Evolutionary conservation across 148 eudicot genomes (phyloP), one percentile per base, ranked within the genome.

Genomic region (Fagopyrum homotropicum): DNA sequence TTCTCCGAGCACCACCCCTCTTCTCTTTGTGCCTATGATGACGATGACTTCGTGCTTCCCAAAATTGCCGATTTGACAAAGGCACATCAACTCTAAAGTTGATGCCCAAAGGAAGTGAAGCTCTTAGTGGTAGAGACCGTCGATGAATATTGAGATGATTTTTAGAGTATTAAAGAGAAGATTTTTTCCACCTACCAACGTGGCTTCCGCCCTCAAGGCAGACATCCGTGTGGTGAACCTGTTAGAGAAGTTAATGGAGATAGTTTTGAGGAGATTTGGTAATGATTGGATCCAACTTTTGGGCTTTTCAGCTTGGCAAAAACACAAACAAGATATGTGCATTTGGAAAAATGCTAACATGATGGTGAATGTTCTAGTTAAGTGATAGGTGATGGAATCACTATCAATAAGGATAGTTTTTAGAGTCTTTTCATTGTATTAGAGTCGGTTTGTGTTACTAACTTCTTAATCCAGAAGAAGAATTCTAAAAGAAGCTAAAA

Each of bases 271-370:
- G 71, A 86, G 96, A 76, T 94, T 94, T 74, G 86, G 90, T 74
- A 80, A 78, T 73, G 86, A 89, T 55, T 91, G 90, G 97, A 72
- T 82, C 78, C 83, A 4, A 82, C 89, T 30, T 82, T 81, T 14
- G 97, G 93, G 46, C 88, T 88, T 78, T 94, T 91, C 78, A 84
- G 80, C 50, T 94, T 97, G 98, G 93, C 85, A 22, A 85, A 86
- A 84, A 61, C 76, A 47, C 85, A 77, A 64, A 72, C 6, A 26
- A 83, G 86, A 30, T 77, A 73, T 50, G 66, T 47, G 54, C 81
- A 78, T 77, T 77, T 93, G 0, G 75, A 71, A 15, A 81, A 86
- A 55, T 82, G 84, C 74, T 74, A 81, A 88, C 72, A 66, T 82
- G 81, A 83, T 94, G 90, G 88, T 94, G 69, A 93, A 94, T 82